Base-by-base conservation (phyloP, 495 filamentous ascomycete species). In the Neurospora sp. region DNA sequence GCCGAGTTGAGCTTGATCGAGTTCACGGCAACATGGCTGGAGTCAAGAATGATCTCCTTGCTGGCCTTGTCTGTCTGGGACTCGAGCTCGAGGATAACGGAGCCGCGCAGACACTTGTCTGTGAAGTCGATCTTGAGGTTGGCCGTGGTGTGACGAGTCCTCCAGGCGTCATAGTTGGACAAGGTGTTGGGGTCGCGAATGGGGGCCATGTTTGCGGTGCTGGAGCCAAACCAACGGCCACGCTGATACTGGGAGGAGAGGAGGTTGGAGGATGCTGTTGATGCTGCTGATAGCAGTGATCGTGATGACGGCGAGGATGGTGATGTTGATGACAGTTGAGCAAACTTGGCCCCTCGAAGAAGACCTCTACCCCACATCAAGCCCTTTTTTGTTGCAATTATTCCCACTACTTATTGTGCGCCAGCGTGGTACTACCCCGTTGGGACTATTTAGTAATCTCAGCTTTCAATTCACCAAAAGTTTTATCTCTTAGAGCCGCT, bases 81-180 rank as follows among this genome's bases (percentile, higher is more conserved):
- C 78, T 91, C 89, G 69, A 98, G 83, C 74, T 89, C 87, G 59
- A 98, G 84, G 35, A 89, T 80, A 8, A 96, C 93, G 73, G 88
- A 91, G 8, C 95, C 95, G 38, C 84, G 85, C 44, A 99, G 86
- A 71, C 86, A 84, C 80, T 91, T 90, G 77, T 88, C 86, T 69
- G 90, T 87, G 78, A 98, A 99, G 72, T 95, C 88, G 73, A 99
- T 90, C 68, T 87, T 88, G 73, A 97, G 86, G 79, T 92, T 89
- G 45, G 92, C 91, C 12, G 86, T 89, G 12, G 92, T 93, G 81
- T 97, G 92, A 73, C 86, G 91, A 31, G 93, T 97, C 27, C 86
- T 80, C 87, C 93, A 97, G 68, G 90, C 88, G 80, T 91, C 88
- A 82, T 97, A 96, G 82, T 99, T 99, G 78, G 92, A 92, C 20